Conservation (phyloP, 2,329 filamentous ascomycete species). For the Microcera coccophila region DNA sequence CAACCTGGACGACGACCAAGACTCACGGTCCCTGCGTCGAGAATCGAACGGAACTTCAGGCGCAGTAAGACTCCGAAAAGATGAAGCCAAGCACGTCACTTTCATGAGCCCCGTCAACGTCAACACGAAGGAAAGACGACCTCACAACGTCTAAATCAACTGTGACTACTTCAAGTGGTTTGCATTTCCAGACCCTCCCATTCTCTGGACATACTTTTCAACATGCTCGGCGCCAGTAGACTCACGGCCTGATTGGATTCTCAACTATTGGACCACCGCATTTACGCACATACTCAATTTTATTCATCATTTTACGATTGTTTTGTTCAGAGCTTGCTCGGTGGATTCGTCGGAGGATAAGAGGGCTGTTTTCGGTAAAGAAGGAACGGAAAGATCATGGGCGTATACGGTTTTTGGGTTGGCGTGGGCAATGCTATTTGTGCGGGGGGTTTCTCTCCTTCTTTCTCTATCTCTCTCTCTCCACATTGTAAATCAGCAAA, state of each 20-base stretch:
- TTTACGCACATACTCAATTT: constrained; percentile 29
- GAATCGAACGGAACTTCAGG: constrained; percentile 41
- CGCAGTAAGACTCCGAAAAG: constrained; percentile 50
- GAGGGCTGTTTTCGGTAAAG: constrained; percentile 18
- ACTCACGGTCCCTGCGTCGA: constrained; percentile 43
- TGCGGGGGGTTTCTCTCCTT: constrained; percentile 14
- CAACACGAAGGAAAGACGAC: constrained; percentile 32
- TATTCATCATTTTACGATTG: constrained; percentile 16
- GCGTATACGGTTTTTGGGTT: constrained; percentile 15
- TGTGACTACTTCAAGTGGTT: neutral
- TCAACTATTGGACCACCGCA: constrained; percentile 22
- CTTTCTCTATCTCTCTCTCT: neutral
- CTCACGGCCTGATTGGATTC: constrained; percentile 22
- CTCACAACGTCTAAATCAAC: constrained; percentile 25
- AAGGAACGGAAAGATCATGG: constrained; percentile 11
- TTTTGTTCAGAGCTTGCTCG: neutral
- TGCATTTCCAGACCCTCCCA: constrained; percentile 1
- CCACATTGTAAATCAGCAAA: constrained; percentile 21
- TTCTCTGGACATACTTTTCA: constrained; percentile 1
- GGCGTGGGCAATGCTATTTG: constrained; percentile 9
- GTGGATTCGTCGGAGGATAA: neutral
- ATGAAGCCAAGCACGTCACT: constrained; percentile 53
- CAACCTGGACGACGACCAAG: constrained; percentile 55
- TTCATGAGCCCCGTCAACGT: constrained; percentile 51
- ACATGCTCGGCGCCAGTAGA: constrained; percentile 2